Evolutionary conservation across 257 asterid genomes (phyloP), one percentile per base, ranked within the genome.

Genomic region (Capsicum baccatum): DNA sequence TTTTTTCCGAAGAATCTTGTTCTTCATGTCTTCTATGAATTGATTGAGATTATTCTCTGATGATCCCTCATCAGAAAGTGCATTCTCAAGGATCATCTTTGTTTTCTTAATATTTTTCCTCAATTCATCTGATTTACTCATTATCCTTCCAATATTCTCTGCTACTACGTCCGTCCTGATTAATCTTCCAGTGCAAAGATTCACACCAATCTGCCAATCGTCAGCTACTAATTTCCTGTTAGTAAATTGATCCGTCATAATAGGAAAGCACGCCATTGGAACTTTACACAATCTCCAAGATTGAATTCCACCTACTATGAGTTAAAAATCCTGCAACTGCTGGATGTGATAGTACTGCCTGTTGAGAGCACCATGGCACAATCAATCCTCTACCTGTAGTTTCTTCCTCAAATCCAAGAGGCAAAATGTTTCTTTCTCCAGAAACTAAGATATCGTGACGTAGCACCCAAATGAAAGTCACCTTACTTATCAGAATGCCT

Each of bases 401-500:
- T n/a, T 66, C 79, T 16, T 82, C 69, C 35, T 35, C 70, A 48
- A 82, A 85, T 48, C 83, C 85, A 73, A 8, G 44, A 3, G 87
- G 85, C 37, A 82, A 67, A 54, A 81, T 35, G 17, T 83, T 74
- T 8, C 33, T 47, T 56, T 84, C 87, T 14, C 59, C 76, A 1
- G 55, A 73, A 19, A 54, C 84, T 26, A 85, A 70, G 16, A 87
- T 83, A 50, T 73, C 83, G 9, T 83, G 84, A 21, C 84, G 86
- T 42, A 86, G 74, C 33, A 79, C 87, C 89, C 86, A 87, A 14
- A 86, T 52, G 69, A 86, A 86, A 54, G 54, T 83, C 33, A 83
- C 83, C 8, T 52, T 35, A 42, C 86, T 86, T 4, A 33, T 81
- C 64, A 73, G 16, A 59, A 86, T 44, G 16, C 86, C 89, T n/a